Base-by-base conservation (phyloP, 1,284 basidiomycete species). In the Amylostereum areolatum region DNA sequence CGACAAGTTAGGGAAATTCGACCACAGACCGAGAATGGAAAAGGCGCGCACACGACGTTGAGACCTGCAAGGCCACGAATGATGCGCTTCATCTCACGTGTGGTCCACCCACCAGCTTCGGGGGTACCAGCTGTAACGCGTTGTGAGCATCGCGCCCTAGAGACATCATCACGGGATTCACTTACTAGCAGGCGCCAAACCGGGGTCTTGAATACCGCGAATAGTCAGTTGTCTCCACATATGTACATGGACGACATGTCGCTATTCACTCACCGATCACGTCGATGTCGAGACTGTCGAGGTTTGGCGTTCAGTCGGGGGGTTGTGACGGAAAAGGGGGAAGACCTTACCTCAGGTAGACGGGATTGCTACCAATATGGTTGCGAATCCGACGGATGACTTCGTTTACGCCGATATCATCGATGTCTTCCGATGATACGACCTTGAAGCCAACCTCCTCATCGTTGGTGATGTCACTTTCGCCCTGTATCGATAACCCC, bases 41-140 rank as follows among this genome's bases (percentile, higher is more conserved):
- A 66, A 18, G 18, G 18, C 18, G 18, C 84, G 51, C 69, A 88
- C 86, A 89, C 79, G 50, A 89, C 83, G 59, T 90, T 89, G 33
- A 91, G 66, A 4, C 87, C 88, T 3, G 80, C 78, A 8, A 91
- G 73, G 25, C 88, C 88, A 49, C 88, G 79, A 46, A 90, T 71
- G 53, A 90, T 89, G 34, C 85, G 79, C 57, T 89, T 89, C 37
- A 89, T 73, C 65, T 91, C 87, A 44, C 88, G 76, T n/a, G 78
- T 84, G 4, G 86, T 88, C 85, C 85, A 89, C 10, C 87, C 87
- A 36, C 89, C 89, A 12, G 82, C 78, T 65, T 91, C 89, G 5
- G 88, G 89, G 3, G 89, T 91, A n/a, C 89, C 88, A 53, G 87
- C 85, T 85, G 54, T 28, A 31, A 25, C 28, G 36, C 27, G 24